A percentile compares a stretch with the other conserved stretches of the same genome.
These are phyloP conservation scores for Schwanniomyces sp. DNA, from an alignment of 805 yeast genomes.

Conservation along the genomic window DNA sequence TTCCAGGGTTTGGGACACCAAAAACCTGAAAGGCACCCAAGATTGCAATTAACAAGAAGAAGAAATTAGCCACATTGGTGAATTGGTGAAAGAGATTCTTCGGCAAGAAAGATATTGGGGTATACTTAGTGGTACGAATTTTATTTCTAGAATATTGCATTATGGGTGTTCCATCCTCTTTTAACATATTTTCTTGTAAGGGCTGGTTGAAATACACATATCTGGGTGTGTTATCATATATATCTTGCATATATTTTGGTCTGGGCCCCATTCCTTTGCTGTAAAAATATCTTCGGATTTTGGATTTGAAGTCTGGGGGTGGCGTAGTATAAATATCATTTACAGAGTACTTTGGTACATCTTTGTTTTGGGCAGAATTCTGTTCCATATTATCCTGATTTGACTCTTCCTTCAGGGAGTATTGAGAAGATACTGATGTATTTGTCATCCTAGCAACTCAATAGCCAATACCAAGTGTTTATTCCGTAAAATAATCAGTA, in stretches of 20 bases:
- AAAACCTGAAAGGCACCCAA: conserved; percentile 64
- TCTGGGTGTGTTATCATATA: conserved; percentile 41
- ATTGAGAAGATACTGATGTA: not conserved
- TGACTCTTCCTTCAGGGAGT: not conserved
- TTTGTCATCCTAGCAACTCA: not conserved
- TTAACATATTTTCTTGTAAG: conserved; percentile 44
- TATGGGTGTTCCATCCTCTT: conserved; percentile 33
- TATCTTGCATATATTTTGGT: conserved; percentile 35
- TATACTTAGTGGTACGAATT: conserved; percentile 62
- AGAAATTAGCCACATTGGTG: conserved; percentile 59
- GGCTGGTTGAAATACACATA: conserved; percentile 49
- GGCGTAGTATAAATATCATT: conserved; percentile 13
- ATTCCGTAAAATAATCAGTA: not conserved
- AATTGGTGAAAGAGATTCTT: conserved; percentile 56
- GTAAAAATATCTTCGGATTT: conserved; percentile 17
- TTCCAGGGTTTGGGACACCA: conserved; percentile 71
- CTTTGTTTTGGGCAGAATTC: not conserved
- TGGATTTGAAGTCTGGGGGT: conserved; percentile 22
- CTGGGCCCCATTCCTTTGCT: conserved; percentile 22
- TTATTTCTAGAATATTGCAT: conserved; percentile 52
- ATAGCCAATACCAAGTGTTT: not conserved
- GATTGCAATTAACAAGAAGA: conserved; percentile 54
- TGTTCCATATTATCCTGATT: not conserved
- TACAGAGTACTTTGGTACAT: conserved; percentile 4
- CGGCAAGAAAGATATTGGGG: conserved; percentile 58